A percentile compares a stretch with the other conserved stretches of the same genome.
phyloP scores from a whole-genome alignment of 345 rosid species.

The Brassica cretica region DNA sequence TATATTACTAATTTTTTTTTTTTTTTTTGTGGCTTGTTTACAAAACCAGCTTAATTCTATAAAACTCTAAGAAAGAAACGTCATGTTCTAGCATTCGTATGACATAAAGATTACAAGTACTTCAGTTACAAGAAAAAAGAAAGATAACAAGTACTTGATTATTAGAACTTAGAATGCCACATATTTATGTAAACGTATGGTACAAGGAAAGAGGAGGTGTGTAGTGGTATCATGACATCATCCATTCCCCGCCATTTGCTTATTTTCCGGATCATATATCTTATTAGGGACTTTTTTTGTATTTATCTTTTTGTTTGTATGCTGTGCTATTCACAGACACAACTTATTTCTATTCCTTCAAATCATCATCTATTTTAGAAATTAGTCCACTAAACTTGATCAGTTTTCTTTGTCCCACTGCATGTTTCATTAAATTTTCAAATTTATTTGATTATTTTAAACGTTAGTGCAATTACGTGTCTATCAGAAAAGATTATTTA shows the following conservation, averaged over 20 bases:
- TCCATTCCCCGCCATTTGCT: constrained; percentile 31
- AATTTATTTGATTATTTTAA: background rate
- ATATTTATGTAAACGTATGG: background rate
- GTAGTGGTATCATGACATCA: constrained; percentile 30
- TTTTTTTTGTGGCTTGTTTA: background rate
- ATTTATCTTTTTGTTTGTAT: constrained; percentile 17
- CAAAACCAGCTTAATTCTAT: background rate
- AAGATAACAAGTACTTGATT: background rate
- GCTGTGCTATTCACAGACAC: constrained; percentile 6
- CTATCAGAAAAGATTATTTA: background rate
- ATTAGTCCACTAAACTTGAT: background rate
- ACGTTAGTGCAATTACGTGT: background rate
- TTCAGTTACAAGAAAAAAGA: too few species aligned
- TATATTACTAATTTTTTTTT: background rate
- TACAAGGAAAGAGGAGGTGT: constrained; percentile 18
- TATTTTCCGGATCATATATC: constrained; percentile 27
- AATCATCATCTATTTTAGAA: background rate
- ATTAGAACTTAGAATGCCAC: background rate
- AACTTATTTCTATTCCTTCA: constrained; percentile 1
- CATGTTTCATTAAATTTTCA: background rate
- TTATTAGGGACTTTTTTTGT: constrained; percentile 15
- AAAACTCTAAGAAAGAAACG: background rate
- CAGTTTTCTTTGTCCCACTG: background rate
- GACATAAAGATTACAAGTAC: background rate
- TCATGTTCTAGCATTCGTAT: background rate